Conservation (phyloP, 768 basidiomycete genomes). For the Mycena rebaudengoi region DNA sequence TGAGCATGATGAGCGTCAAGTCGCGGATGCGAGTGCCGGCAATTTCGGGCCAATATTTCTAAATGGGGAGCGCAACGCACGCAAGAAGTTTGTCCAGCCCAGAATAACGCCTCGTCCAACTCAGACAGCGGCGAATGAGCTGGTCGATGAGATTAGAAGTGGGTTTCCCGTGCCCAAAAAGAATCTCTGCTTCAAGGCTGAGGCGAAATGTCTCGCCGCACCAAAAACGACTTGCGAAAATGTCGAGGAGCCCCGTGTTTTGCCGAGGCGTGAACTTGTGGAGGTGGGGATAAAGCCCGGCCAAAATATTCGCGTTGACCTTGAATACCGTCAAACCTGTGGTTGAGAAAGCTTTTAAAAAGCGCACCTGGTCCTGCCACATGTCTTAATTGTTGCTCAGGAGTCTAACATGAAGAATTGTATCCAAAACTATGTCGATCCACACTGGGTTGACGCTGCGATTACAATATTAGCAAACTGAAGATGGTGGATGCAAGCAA, state of each 20-base stretch:
- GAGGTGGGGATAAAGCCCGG: slow-evolving; percentile 23
- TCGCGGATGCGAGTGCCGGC: slow-evolving; percentile 18
- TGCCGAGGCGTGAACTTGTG: slow-evolving; percentile 17
- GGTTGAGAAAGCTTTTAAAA: too few species aligned
- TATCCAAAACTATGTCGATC: slow-evolving; percentile 19
- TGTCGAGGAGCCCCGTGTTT: slow-evolving; percentile 23
- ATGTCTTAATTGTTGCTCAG: slow-evolving; percentile 1
- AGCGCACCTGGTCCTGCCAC: slow-evolving; percentile 21
- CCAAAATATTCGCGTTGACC: slow-evolving; percentile 22
- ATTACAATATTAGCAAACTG: background rate
- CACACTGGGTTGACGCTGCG: slow-evolving; percentile 9
- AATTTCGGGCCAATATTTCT: slow-evolving; percentile 15
- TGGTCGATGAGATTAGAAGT: slow-evolving; percentile 12
- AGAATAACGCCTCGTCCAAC: slow-evolving; percentile 12
- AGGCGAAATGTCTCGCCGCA: slow-evolving; percentile 7
- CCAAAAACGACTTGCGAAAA: slow-evolving; percentile 13
- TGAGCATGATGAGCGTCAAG: slow-evolving; percentile 9
- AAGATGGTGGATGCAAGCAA: background rate
- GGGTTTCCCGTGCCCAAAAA: slow-evolving; percentile 16
- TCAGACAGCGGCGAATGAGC: slow-evolving; percentile 17
- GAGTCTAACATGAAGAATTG: slow-evolving; percentile 14
- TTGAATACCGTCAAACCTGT: background rate
- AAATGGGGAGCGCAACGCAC: slow-evolving; percentile 17
- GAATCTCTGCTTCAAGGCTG: slow-evolving; percentile 6
- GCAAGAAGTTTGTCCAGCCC: slow-evolving; percentile 13